Base-by-base conservation (phyloP, 2,329 filamentous ascomycete species). In the Ascochyta pisi region DNA sequence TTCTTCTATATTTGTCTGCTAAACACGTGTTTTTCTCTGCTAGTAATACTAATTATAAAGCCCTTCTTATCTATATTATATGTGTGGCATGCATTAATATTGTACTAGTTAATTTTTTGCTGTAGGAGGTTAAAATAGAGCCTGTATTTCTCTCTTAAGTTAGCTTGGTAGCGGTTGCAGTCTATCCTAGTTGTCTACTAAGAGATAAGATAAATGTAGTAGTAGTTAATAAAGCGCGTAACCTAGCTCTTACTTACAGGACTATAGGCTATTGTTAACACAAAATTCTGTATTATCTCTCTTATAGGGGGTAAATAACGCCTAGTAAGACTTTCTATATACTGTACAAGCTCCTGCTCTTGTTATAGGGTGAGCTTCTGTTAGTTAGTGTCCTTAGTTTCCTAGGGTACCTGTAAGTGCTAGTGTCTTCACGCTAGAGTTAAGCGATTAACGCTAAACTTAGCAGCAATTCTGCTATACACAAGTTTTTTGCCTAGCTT, bases 151-250 rank as follows among this genome's bases (percentile, higher is more conserved):
- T 5, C 24, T 26, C 24, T 5, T 4, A 3, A 6, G 54, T 71
- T 55, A 54, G 61, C 66, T 34, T 61, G 56, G 22, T 67, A 34
- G n/a, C 63, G 48, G 29, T 34, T 43, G 13, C 16, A n/a, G 38
- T 71, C 61, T 3, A 69, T 57, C 15, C 48, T 24, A 22, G 56
- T 42, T n/a, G 61, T 51, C 53, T 51, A 68, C 48, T 47, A 3
- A n/a, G 51, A 57, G 22, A 50, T 52, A 19, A 68, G 54, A 16
- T 51, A 12, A 22, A 54, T 31, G 2, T 45, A 8, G 43, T 65
- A 38, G 23, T 54, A 50, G 8, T 51, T 12, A 1, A 16, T 16
- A 16, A 16, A 16, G 16, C 16, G 16, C 16, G 16, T 16, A 16
- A 16, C 16, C 16, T 41, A 68, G 52, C 54, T 54, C 24, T 61